Base-by-base conservation (phyloP, 352 stramenopile species). In the Phytophthora quininea region DNA sequence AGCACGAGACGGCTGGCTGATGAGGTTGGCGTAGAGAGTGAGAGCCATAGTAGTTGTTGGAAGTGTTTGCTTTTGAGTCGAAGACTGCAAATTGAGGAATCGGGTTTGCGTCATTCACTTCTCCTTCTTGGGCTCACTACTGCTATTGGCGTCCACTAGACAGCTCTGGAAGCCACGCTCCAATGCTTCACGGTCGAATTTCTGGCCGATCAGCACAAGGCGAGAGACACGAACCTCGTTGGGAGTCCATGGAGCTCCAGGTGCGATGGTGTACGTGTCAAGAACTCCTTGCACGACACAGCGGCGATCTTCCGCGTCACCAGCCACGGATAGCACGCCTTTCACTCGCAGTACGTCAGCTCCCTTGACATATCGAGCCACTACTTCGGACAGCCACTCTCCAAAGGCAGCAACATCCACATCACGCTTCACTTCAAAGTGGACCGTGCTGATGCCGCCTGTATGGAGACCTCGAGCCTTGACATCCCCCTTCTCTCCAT, bases 241-340 rank as follows among this genome's bases (percentile, higher is more conserved):
- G 10, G 38, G 15, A n/a, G 69, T 49, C 76, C 80, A 89, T 1
- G 60, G 47, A 7, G 64, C 45, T 15, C 81, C 77, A 42, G 81
- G 85, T 2, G 85, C 81, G 47, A 91, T 88, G 45, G 82, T 93
- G 57, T 90, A 93, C 47, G 82, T 93, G 58, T 93, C 85, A 27
- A 91, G 54, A 12, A 91, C 82, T 42, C 85, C 80, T 52, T 93
- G 85, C 0, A 93, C 70, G 31, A 93, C 71, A 47, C 85, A 93
- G 7, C 76, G 73, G 4, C 63, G 73, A 27, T 73, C 61, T 15
- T 64, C 54, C 43, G 64, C 61, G 35, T 86, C 79, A n/a, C 72
- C 71, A 27, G 72, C 54, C 30, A 91, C 62, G 0, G 82, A 74
- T 1, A 92, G 56, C 29, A 91, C 71, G 32, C 84, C 82, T 61